phyloP scores from a whole-genome alignment of 75 land plant genomes.

The Azolla pinnata region DNA sequence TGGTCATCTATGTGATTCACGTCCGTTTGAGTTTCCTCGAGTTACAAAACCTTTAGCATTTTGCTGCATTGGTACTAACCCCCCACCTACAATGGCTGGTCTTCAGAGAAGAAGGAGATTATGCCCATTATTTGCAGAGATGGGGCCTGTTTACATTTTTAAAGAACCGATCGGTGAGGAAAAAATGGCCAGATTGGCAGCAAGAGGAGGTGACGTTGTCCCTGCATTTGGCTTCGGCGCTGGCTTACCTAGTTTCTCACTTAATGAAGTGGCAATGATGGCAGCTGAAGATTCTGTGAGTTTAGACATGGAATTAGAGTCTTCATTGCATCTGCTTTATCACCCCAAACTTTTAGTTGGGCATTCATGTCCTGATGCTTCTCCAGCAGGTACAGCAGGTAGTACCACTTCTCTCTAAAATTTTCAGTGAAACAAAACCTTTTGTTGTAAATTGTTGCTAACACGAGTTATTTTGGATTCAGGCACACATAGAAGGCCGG shows the following conservation, averaged over 20 bases:
- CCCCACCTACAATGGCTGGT: slow-evolving; percentile 98
- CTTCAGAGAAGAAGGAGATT: slow-evolving; percentile 88
- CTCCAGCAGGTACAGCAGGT: slow-evolving; percentile 93
- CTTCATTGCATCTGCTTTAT: slow-evolving; percentile 76
- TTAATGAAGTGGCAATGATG: slow-evolving; percentile 46
- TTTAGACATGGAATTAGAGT: slow-evolving; percentile 73
- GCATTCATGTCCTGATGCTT: slow-evolving; percentile 89
- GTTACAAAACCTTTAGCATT: slow-evolving; percentile 85
- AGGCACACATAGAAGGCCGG: slow-evolving; percentile 83
- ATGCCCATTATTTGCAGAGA: slow-evolving; percentile 95
- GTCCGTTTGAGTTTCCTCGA: slow-evolving; percentile 90
- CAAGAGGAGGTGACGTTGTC: slow-evolving; percentile 85
- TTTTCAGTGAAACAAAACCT: neutral
- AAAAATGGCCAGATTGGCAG: slow-evolving; percentile 73
- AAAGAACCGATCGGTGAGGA: slow-evolving; percentile 94
- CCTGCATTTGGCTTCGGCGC: slow-evolving; percentile 89
- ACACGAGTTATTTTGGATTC: neutral
- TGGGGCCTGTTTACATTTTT: slow-evolving; percentile 96
- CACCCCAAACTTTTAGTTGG: slow-evolving; percentile 84
- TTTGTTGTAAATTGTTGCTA: neutral
- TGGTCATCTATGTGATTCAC: slow-evolving; percentile 75
- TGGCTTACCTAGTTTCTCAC: slow-evolving; percentile 71
- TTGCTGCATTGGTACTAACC: slow-evolving; percentile 98
- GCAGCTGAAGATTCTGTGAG: slow-evolving; percentile 61
- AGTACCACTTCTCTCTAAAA: neutral